Percentiles rank a stretch among this genome's conserved stretches.
Evolutionary conservation across 805 yeast species (phyloP).

Genomic region (Millerozyma acaciae): DNA sequence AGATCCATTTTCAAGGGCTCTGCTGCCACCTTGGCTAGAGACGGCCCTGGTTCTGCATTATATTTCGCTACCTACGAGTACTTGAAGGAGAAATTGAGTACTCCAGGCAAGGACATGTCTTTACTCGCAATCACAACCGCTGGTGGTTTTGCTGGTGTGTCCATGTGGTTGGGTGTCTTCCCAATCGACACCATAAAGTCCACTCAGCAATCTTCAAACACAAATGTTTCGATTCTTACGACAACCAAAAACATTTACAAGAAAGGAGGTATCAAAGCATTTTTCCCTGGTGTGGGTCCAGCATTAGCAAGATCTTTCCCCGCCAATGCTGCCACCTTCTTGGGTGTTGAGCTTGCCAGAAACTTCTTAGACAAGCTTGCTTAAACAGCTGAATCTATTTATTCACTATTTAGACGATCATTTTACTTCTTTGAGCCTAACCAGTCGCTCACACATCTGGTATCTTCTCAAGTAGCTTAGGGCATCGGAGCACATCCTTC

Average conservation of each 20-base stretch:
- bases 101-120: constrained; percentile 56
- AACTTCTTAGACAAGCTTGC: constrained; percentile 35
- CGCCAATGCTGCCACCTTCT: constrained; percentile 97
- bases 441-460: no score
- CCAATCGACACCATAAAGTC: constrained; percentile 95
- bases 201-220: constrained; percentile 64
- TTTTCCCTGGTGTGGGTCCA: constrained; percentile 97
- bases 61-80: constrained; percentile 93
- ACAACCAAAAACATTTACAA: constrained; percentile 68
- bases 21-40: constrained; percentile 87
- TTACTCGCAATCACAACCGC: constrained; percentile 76
- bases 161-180: constrained; percentile 96
- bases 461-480: no score
- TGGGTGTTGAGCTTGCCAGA: constrained; percentile 85
- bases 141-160: constrained; percentile 94
- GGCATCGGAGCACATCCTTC: no score
- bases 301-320: constrained; percentile 94
- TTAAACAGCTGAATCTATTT: no score
- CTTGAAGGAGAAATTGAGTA: constrained; percentile 60
- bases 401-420: no score
- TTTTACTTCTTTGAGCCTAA: no score
- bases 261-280: constrained; percentile 81
- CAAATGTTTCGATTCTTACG: constrained; percentile 50
- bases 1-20: constrained; percentile 88
- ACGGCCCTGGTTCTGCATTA: constrained; percentile 95